phyloP scores from a whole-genome alignment of 2,329 filamentous ascomycete species.

The Phialemonium atrogriseum region DNA sequence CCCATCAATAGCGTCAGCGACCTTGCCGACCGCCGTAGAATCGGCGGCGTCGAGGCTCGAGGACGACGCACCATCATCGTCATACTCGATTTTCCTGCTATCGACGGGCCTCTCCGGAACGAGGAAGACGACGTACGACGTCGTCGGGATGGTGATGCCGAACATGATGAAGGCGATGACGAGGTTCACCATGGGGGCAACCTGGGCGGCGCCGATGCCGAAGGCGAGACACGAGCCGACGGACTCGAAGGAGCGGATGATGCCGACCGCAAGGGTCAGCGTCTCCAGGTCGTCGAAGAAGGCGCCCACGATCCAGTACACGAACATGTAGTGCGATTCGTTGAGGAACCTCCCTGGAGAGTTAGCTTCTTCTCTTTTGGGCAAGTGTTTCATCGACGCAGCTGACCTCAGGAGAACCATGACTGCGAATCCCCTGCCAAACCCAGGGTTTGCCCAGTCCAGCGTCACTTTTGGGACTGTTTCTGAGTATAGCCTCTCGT shows the following conservation, averaged over 20 bases:
- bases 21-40: conserved; percentile 5
- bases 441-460: conserved; percentile 34
- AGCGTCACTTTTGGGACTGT: conserved; percentile 28
- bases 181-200: conserved; percentile 38
- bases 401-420: conserved; percentile 39
- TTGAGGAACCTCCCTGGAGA: conserved; percentile 35
- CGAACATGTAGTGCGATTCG: conserved; percentile 42
- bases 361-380: not conserved
- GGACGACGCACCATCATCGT: conserved; percentile 1
- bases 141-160: conserved; percentile 28
- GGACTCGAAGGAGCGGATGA: conserved; percentile 40
- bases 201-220: conserved; percentile 36
- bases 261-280: conserved; percentile 37
- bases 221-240: conserved; percentile 37
- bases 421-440: conserved; percentile 36
- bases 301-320: conserved; percentile 41
- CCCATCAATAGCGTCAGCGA: conserved; percentile 8
- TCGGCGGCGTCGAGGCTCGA: conserved; percentile 5
- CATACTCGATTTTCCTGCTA: conserved; percentile 10
- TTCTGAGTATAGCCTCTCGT: conserved; percentile 35
- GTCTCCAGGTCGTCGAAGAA: conserved; percentile 44
- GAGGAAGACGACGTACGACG: conserved; percentile 24
- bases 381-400: conserved; percentile 13
- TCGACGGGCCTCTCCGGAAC: conserved; percentile 25
- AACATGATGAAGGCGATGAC: conserved; percentile 41